Conservation (phyloP, 441 rosid genomes). For the Mallotus repandus region DNA sequence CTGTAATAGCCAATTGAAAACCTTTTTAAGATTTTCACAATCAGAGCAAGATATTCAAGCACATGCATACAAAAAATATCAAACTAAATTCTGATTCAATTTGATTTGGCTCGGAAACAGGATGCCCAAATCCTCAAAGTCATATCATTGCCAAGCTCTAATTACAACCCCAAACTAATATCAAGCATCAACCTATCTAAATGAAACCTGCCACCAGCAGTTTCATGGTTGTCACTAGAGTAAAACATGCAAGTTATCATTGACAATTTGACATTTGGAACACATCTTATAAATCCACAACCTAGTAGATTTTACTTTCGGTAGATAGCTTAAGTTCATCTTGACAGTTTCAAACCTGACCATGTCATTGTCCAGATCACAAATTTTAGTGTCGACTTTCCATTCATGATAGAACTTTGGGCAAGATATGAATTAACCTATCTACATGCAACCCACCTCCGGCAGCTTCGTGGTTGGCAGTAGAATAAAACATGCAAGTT, state of each 20-base stretch:
- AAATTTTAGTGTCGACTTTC: neutral
- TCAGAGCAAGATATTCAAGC: neutral
- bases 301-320: neutral
- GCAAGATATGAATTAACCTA: neutral
- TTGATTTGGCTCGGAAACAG: neutral
- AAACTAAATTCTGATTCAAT: neutral
- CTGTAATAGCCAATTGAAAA: neutral
- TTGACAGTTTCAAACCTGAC: slow-evolving; percentile 1
- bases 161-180: neutral
- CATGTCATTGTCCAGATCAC: neutral
- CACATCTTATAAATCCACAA: neutral
- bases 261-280: slow-evolving; percentile 4
- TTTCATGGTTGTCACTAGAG: neutral
- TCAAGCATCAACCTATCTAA: neutral
- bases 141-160: neutral
- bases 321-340: neutral
- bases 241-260: neutral
- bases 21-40: neutral
- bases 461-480: neutral
- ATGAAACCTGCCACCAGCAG: neutral
- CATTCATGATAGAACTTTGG: neutral
- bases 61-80: neutral
- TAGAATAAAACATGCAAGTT: neutral
- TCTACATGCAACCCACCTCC: neutral
- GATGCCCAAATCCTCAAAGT: neutral